phyloP scores from a whole-genome alignment of 2,329 filamentous ascomycete genomes.

The Rhynchosporium graminicola region DNA sequence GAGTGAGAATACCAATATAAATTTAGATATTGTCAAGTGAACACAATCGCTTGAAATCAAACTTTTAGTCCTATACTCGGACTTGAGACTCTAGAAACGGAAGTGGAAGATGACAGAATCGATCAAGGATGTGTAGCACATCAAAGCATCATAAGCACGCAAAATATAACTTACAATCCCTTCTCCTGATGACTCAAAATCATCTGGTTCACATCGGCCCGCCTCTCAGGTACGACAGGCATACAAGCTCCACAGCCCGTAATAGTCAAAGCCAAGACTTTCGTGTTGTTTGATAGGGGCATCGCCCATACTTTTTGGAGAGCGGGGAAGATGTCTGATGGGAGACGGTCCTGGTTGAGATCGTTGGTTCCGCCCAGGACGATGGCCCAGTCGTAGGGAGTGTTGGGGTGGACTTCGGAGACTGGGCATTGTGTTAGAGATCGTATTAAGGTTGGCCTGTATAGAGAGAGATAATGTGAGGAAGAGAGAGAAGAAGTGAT shows the following conservation, averaged over 20 bases:
- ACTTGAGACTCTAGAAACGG: too few species aligned
- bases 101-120: too few species aligned
- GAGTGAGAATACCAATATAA: background rate
- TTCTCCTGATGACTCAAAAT: conserved; percentile 53
- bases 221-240: conserved; percentile 40
- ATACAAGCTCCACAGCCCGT: conserved; percentile 49
- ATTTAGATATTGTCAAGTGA: background rate
- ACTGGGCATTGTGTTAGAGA: conserved; percentile 15
- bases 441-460: too few species aligned
- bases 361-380: conserved; percentile 68
- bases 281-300: conserved; percentile 50
- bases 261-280: conserved; percentile 64
- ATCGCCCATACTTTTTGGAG: conserved; percentile 54
- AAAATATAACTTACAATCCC: conserved; percentile 51
- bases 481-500: background rate
- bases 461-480: background rate
- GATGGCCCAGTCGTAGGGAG: conserved; percentile 57
- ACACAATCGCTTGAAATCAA: background rate
- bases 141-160: background rate
- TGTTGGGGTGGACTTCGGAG: conserved; percentile 22
- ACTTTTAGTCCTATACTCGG: too few species aligned
- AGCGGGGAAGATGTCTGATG: conserved; percentile 49
- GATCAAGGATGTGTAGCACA: background rate
- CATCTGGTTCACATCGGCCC: conserved; percentile 52
- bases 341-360: conserved; percentile 44